These are phyloP conservation scores for Gossypium thurberi DNA, from an alignment of 345 rosid genomes.

Conservation along the genomic window DNA sequence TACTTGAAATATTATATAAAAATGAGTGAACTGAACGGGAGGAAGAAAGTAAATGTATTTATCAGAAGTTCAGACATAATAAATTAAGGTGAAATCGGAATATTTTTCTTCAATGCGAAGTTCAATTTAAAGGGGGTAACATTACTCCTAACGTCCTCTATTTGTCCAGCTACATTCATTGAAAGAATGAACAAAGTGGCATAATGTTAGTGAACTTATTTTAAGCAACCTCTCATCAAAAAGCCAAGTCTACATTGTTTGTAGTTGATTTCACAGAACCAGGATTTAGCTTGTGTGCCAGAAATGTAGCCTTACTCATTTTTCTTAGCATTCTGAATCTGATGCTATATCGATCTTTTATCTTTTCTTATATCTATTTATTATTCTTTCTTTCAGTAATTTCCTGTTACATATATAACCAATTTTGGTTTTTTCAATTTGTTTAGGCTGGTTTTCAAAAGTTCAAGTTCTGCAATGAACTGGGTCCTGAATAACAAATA, in stretches of 20 bases:
- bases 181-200: neutral
- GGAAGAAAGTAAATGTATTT: neutral
- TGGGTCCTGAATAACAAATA: slow-evolving; percentile 71
- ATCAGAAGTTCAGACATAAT: neutral
- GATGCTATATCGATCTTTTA: neutral
- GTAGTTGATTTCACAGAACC: neutral
- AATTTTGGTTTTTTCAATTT: slow-evolving; percentile 11
- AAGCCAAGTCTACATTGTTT: neutral
- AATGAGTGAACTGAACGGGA: neutral
- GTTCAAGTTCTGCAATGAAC: slow-evolving; percentile 55
- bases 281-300: neutral
- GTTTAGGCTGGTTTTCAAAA: slow-evolving; percentile 63
- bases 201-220: neutral
- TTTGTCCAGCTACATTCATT: neutral
- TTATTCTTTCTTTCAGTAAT: neutral
- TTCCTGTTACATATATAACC: neutral
- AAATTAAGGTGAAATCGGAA: neutral
- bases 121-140: neutral
- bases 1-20: neutral
- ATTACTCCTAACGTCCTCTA: neutral
- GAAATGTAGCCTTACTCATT: neutral
- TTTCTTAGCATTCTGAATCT: slow-evolving; percentile 2
- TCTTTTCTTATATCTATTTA: neutral
- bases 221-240: neutral
- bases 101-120: neutral